These are phyloP conservation scores for Pseudogymnoascus destructans DNA, from an alignment of 2,329 filamentous ascomycete genomes.

Conservation along the genomic window DNA sequence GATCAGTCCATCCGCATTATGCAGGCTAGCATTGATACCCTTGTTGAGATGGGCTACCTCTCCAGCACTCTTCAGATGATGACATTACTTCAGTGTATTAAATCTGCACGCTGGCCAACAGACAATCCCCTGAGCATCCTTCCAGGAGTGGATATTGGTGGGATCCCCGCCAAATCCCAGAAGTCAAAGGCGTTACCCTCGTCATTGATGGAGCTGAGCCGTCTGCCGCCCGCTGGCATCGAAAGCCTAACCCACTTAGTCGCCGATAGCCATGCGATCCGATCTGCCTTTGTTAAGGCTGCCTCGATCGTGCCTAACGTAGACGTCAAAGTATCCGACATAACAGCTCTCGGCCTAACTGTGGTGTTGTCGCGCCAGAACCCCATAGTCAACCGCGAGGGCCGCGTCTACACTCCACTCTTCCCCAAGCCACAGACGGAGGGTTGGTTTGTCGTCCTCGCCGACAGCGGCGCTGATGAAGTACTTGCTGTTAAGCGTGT, in stretches of 20 bases:
- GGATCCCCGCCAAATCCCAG: background rate
- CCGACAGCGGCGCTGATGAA: conserved; percentile 54
- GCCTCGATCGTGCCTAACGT: conserved; percentile 57
- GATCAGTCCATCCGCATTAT: conserved; percentile 96
- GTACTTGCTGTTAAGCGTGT: conserved; percentile 77
- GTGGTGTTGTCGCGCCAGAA: conserved; percentile 57
- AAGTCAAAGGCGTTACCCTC: background rate
- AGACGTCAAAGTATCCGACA: conserved; percentile 43
- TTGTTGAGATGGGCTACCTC: conserved; percentile 76
- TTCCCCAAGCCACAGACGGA: conserved; percentile 94
- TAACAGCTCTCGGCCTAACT: conserved; percentile 50
- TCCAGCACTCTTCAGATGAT: conserved; percentile 74
- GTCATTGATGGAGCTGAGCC: conserved; percentile 17
- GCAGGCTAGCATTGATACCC: conserved; percentile 85
- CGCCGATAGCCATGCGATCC: conserved; percentile 27
- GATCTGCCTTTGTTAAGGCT: conserved; percentile 39
- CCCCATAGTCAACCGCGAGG: conserved; percentile 47
- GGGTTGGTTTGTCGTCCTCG: conserved; percentile 78
- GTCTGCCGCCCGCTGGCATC: conserved; percentile 15
- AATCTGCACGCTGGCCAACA: conserved; percentile 80
- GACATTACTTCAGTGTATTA: conserved; percentile 76
- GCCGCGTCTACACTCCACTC: conserved; percentile 68
- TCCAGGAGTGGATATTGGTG: conserved; percentile 50
- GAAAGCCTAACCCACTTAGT: conserved; percentile 31
- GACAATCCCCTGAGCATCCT: conserved; percentile 70